Base-by-base conservation (phyloP, 306 rosid species). In the Acacia confusa region DNA sequence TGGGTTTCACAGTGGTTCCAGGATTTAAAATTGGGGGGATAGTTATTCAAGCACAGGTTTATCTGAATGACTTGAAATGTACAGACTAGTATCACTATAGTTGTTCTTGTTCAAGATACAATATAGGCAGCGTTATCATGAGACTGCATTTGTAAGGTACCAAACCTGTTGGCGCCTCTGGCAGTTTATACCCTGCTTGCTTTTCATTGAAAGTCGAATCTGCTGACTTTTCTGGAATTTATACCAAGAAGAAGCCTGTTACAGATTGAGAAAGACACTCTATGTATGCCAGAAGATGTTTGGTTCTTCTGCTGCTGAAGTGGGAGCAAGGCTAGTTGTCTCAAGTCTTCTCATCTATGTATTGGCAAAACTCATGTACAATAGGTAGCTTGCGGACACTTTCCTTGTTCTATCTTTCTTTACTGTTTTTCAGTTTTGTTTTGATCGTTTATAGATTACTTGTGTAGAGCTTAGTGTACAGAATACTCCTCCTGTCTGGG, bases 1-100 rank as follows among this genome's bases (percentile, higher is more conserved):
- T 95, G 4, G 94, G 94, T 52, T 95, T 93, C 87, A 93, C 97
- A 2, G 99, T 93, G 82, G 82, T 93, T 86, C 99, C 99, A 1
- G 99, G 99, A 47, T 95, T 95, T 75, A 95, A 85, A 85, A 82
- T 92, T 14, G 93, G 97, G 66, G 79, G 79, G 60, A 88, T 90
- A 25, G 90, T 95, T 45, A 87, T 93, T 85, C 99, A 95, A 77
- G 92, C 97, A 40, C 99, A 88, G 89, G 96, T 95, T 80, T 95
- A 93, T 75, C 47, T 89, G 74, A 83, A 79, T 75, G 88, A 83
- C 72, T 79, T 82, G 78, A 81, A 84, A 50, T 88, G 87, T 77
- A 83, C 86, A 60, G 90, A 84, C 61, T 86, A 72, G 82, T 45
- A 48, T 58, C 58, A 66, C 36, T 78, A 38, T 78, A 38, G 69